Evolutionary conservation across 1,284 basidiomycete species (phyloP), one percentile per base, ranked within the genome.

Genomic region (Lignosus rhinocerotis): DNA sequence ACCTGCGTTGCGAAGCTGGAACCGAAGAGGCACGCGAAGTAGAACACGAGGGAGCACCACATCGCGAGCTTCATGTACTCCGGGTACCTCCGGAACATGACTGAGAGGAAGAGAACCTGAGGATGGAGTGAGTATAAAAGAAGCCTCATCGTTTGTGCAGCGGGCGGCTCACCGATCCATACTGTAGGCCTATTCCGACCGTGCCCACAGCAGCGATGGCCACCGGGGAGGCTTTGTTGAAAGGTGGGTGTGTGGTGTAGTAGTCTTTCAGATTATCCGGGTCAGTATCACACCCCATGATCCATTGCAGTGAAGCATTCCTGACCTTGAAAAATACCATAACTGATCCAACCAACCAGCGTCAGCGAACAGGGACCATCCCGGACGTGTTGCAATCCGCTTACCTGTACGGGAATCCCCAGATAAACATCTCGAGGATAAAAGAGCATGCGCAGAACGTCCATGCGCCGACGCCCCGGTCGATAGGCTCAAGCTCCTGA

Each of bases 341-440:
- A 66, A 41, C 65, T 66, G 25, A 10, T 16, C 12, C 36, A 8
- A 30, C 14, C 10, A 19, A 39, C 3, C 0, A 48, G 41, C 8
- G n/a, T 32, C 32, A 44, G 14, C 34, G 42, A 8, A 9, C 4
- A 38, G 17, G 7, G n/a, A 17, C 11, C n/a, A 33, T 32, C 6
- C 11, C 3, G 6, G 19, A 4, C 7, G 17, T 9, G 25, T 25
- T 25, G 25, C 25, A 25, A 21, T 31, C 32, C 6, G 21, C 56
- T 10, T 21, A 55, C 62, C 62, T 63, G 56, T 58, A 63, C 17
- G 58, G 34, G 45, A 63, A 63, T 3, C 76, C 74, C 76, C 76
- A 78, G 17, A 78, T 69, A 51, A 79, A 66, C 30, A 71, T 71
- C 53, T 77, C 74, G 6, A 76, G 69, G 17, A 63, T 31, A 32